Evolutionary conservation across 495 filamentous ascomycete species (phyloP).

Genomic region (Rhypophila decipiens): DNA sequence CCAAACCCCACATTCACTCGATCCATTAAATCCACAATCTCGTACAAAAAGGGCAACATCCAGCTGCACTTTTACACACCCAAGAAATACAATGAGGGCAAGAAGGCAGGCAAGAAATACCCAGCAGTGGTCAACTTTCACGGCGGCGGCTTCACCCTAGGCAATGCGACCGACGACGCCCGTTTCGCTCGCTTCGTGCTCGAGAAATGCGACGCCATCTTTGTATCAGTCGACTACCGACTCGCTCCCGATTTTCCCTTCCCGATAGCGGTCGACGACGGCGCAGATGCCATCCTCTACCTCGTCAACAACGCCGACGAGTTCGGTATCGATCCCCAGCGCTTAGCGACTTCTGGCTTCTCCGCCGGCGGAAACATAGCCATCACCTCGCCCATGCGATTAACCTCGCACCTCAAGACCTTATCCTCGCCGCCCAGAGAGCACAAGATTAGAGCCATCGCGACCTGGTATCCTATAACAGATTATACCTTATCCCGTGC

Average conservation of each 20-base stretch:
- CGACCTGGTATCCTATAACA: constrained; percentile 77
- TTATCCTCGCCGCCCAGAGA: constrained; percentile 6
- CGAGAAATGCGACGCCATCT: constrained; percentile 50
- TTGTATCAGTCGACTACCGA: constrained; percentile 69
- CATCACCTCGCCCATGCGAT: constrained; percentile 69
- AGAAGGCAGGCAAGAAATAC: constrained; percentile 46
- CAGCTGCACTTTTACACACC: constrained; percentile 80
- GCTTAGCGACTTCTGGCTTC: constrained; percentile 74
- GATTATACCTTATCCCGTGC: constrained; percentile 75
- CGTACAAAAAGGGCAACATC: constrained; percentile 47
- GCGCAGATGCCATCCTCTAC: constrained; percentile 62
- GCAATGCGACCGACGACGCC: constrained; percentile 62
- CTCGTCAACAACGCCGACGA: constrained; percentile 54
- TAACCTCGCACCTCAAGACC: constrained; percentile 36
- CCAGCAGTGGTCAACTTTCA: constrained; percentile 71
- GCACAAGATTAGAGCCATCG: constrained; percentile 34
- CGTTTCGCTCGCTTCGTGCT: constrained; percentile 55
- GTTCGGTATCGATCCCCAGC: constrained; percentile 30
- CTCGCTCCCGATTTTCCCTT: constrained; percentile 74
- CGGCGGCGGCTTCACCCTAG: constrained; percentile 74
- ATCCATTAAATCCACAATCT: constrained; percentile 55
- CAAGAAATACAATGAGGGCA: constrained; percentile 47
- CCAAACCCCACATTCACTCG: constrained; percentile 61
- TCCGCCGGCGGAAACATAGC: constrained; percentile 82
- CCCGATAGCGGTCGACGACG: constrained; percentile 70